Evolutionary conservation across 768 basidiomycete species (phyloP), one percentile per base, ranked within the genome.

Genomic region (Boletus fagicola): DNA sequence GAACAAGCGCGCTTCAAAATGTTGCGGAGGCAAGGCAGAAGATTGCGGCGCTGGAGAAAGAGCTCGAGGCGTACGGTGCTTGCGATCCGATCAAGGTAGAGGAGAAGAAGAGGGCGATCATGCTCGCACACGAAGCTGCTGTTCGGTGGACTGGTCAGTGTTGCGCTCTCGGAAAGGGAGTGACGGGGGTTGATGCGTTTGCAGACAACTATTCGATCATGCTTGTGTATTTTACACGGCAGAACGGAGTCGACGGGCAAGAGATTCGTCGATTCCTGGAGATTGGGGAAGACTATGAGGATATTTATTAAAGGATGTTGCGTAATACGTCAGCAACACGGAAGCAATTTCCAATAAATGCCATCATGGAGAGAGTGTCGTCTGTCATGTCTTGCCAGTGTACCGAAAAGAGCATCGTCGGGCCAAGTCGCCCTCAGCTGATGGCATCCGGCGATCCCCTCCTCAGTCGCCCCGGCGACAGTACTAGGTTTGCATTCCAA

Each of bases 91-190:
- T 77, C 45, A 88, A 85, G 71, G 79, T 94, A 22, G 88, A 94
- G 66, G 85, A 88, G 68, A 88, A 86, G 68, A 84, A 80, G 49
- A 75, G 88, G 47, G 92, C 87, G 0, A 78, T 84, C 11, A 78
- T 82, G 50, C 77, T 94, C 15, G 92, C 90, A 4, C 90, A 88
- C 59, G 92, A 96, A 67, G 93, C 92, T 13, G 83, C 88, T 13
- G 68, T 87, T 24, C 84, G 92, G 15, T 94, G 93, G 90, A 98
- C 94, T 36, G 94, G 94, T 95, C 62, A 55, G 84, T 72, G 35
- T 24, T 44, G 30, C 4, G 36, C 3, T 35, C 31, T n/a, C 24
- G 6, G n/a, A 31, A n/a, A 12, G 15, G 24, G 40, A 30, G 43
- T 22, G 38, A 53, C 28, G 20, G 46, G 24, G 1, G 45, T 46